Conservation (phyloP, 768 basidiomycete species). For the Cyathus striatus region DNA sequence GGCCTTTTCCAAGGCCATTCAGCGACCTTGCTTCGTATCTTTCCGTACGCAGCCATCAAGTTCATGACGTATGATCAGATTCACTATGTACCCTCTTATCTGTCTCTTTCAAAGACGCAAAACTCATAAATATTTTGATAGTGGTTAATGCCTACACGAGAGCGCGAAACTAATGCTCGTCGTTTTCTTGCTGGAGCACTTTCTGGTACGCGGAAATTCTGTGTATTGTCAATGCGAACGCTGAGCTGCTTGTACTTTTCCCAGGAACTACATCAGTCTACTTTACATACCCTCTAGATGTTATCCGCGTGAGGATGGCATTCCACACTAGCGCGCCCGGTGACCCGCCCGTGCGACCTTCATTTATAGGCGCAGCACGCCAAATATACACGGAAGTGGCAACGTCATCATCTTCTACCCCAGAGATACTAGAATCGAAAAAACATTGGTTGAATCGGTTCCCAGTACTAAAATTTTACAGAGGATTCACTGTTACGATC, state of each 20-base stretch:
- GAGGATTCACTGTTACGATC: constrained; percentile 93
- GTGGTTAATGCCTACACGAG: constrained; percentile 82
- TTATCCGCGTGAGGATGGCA: constrained; percentile 94
- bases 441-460: constrained; percentile 58
- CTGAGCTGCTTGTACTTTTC: constrained; percentile 5
- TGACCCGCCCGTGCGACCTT: constrained; percentile 30
- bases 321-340: constrained; percentile 55
- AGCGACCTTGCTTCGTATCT: constrained; percentile 88
- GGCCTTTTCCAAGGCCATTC: constrained; percentile 96
- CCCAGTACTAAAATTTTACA: constrained; percentile 87
- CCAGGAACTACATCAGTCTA: constrained; percentile 83
- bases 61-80: constrained; percentile 95
- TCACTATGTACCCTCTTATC: constrained; percentile 50
- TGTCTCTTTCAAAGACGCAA: background rate
- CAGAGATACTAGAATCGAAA: constrained; percentile 13
- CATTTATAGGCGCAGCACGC: constrained; percentile 49
- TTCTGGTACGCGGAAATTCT: constrained; percentile 55
- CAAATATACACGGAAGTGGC: constrained; percentile 71
- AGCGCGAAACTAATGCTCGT: constrained; percentile 69
- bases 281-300: constrained; percentile 92
- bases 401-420: constrained; percentile 14
- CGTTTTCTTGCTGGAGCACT: constrained; percentile 86
- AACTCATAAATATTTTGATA: constrained; percentile 26
- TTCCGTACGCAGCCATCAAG: constrained; percentile 96
- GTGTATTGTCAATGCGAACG: background rate